These are phyloP conservation scores for Trypanosoma brucei DNA, from an alignment of 208 protist species.

Conservation along the genomic window DNA sequence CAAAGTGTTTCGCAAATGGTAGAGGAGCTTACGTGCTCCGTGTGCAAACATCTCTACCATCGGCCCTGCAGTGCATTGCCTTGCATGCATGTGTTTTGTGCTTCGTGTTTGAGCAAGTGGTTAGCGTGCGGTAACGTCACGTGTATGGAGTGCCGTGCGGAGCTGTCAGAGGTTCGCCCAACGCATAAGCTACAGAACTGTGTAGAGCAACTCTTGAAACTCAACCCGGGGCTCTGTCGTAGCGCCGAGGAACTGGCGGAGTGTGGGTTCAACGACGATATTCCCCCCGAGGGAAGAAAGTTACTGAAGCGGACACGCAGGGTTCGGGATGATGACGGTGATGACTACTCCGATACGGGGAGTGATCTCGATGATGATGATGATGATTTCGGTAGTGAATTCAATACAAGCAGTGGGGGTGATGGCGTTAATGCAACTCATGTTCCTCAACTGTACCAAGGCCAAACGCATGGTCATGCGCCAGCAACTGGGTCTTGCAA, in stretches of 20 bases:
- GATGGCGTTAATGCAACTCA: background rate
- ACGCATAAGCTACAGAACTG: constrained; percentile 77
- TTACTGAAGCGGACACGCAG: constrained; percentile 28
- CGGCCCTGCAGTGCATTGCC: constrained; percentile 76
- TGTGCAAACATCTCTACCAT: constrained; percentile 63
- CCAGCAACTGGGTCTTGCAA: constrained; percentile 26
- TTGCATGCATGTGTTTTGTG: constrained; percentile 89
- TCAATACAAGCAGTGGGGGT: background rate
- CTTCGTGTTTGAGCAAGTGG: constrained; percentile 73
- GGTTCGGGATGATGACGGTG: constrained; percentile 10
- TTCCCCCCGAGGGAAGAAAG: constrained; percentile 43
- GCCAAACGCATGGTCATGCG: constrained; percentile 1
- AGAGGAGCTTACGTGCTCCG: constrained; percentile 73
- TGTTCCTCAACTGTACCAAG: background rate
- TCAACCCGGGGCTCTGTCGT: constrained; percentile 32
- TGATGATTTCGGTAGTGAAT: background rate
- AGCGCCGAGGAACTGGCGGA: constrained; percentile 35
- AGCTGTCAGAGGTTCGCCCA: constrained; percentile 56
- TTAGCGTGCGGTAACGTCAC: constrained; percentile 25
- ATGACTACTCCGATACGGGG: constrained; percentile 7
- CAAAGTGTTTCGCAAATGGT: constrained; percentile 31
- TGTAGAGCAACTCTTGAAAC: constrained; percentile 60
- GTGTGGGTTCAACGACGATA: constrained; percentile 47
- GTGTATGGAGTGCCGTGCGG: constrained; percentile 69
- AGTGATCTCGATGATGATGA: constrained; percentile 7